These are phyloP conservation scores for Alternaria consortialis DNA, from an alignment of 2,329 filamentous ascomycete genomes.

Conservation along the genomic window DNA sequence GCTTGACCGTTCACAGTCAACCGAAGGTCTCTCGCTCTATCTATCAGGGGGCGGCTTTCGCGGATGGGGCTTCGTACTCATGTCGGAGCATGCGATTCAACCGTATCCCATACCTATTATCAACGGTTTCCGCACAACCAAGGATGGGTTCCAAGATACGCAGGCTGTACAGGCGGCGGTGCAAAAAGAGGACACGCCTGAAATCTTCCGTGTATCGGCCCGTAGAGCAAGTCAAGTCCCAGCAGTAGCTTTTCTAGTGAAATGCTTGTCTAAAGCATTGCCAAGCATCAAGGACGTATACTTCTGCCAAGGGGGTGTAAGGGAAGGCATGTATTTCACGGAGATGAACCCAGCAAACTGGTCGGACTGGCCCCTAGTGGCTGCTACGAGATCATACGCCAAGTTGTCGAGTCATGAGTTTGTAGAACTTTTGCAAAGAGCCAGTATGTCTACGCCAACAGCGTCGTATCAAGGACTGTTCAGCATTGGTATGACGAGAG, in stretches of 20 bases:
- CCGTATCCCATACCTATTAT: slow-evolving; percentile 87
- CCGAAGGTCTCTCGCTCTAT: slow-evolving; percentile 68
- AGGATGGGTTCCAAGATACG: slow-evolving; percentile 68
- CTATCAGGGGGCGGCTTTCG: slow-evolving; percentile 90
- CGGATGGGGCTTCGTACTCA: slow-evolving; percentile 89
- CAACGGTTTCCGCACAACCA: slow-evolving; percentile 76
- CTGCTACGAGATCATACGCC: slow-evolving; percentile 65
- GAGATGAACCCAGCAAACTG: slow-evolving; percentile 68
- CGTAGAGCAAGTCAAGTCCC: slow-evolving; percentile 82
- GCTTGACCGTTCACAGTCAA: slow-evolving; percentile 41
- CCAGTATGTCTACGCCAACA: slow-evolving; percentile 39
- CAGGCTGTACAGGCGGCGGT: slow-evolving; percentile 55
- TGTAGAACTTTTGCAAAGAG: slow-evolving; percentile 61
- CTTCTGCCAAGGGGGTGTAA: slow-evolving; percentile 88
- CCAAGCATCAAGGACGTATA: slow-evolving; percentile 74
- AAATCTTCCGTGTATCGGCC: slow-evolving; percentile 77
- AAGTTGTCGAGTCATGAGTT: slow-evolving; percentile 59
- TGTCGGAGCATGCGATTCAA: slow-evolving; percentile 75
- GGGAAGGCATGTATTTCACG: slow-evolving; percentile 83
- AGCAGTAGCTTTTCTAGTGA: slow-evolving; percentile 82
- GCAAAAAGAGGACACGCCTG: slow-evolving; percentile 47
- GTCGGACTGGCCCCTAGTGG: slow-evolving; percentile 71
- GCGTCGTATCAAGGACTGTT: slow-evolving; percentile 49
- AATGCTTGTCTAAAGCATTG: slow-evolving; percentile 73
- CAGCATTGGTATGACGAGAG: slow-evolving; percentile 59